Conservation (phyloP, 2,329 filamentous ascomycete genomes). For the Botrytis sinoallii region DNA sequence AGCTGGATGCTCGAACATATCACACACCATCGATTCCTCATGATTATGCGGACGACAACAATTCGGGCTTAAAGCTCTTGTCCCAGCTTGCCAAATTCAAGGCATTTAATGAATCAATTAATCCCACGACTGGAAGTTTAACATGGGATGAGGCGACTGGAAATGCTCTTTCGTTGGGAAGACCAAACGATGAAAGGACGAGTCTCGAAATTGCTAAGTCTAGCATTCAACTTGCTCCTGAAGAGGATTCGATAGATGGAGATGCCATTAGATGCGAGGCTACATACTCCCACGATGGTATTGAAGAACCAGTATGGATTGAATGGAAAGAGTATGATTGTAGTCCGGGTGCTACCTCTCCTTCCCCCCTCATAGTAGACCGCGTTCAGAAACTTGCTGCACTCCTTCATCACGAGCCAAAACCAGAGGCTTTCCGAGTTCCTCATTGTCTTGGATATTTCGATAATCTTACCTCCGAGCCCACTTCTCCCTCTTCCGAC, state of each 20-base stretch:
- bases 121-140: slow-evolving; percentile 34
- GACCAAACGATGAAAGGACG: slow-evolving; percentile 21
- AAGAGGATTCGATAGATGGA: slow-evolving; percentile 3
- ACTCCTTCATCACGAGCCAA: slow-evolving; percentile 47
- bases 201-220: slow-evolving; percentile 23
- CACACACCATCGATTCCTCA: slow-evolving; percentile 17
- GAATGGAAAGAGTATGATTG: slow-evolving; percentile 52
- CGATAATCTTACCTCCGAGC: slow-evolving; percentile 40
- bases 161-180: slow-evolving; percentile 42
- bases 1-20: slow-evolving; percentile 39
- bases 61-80: slow-evolving; percentile 42
- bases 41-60: slow-evolving; percentile 37
- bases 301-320: slow-evolving; percentile 45
- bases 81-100: slow-evolving; percentile 50
- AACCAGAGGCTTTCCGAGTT: slow-evolving; percentile 49
- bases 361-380: slow-evolving; percentile 44
- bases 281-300: slow-evolving; percentile 39
- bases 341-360: slow-evolving; percentile 37
- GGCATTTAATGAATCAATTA: slow-evolving; percentile 49
- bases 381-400: slow-evolving; percentile 48
- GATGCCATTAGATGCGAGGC: slow-evolving; percentile 41
- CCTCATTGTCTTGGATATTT: slow-evolving; percentile 52
- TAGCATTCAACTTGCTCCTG: slow-evolving; percentile 18
- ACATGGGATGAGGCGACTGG: slow-evolving; percentile 41
- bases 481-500: slow-evolving; percentile 12